phyloP scores from a whole-genome alignment of 495 filamentous ascomycete genomes.

The Aspergillus cavernicola region DNA sequence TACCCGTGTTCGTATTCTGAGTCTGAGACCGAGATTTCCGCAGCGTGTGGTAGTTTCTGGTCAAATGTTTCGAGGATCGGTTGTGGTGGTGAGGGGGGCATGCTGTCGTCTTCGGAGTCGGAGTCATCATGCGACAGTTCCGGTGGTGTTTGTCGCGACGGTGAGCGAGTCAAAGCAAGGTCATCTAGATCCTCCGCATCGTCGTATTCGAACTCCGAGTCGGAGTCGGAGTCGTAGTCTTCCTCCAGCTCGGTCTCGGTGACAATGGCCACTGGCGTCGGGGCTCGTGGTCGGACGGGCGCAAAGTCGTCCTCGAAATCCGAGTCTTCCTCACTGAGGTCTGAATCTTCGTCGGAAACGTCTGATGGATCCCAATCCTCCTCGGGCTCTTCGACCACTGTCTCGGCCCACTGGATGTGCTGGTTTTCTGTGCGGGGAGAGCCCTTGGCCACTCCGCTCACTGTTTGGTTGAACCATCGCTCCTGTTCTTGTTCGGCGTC shows the following conservation, averaged over 20 bases:
- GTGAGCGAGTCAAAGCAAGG: slow-evolving; percentile 68
- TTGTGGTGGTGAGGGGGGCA: slow-evolving; percentile 80
- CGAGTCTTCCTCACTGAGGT: slow-evolving; percentile 49
- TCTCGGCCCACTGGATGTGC: slow-evolving; percentile 87
- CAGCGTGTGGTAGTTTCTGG: slow-evolving; percentile 59
- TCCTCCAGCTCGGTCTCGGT: slow-evolving; percentile 46
- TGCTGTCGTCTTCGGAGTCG: slow-evolving; percentile 69
- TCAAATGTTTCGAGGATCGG: slow-evolving; percentile 63
- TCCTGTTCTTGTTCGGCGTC: slow-evolving; percentile 95
- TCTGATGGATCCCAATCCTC: slow-evolving; percentile 69
- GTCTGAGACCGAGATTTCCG: slow-evolving; percentile 43
- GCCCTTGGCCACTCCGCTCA: slow-evolving; percentile 64
- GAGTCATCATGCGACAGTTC: slow-evolving; percentile 69
- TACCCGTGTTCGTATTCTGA: slow-evolving; percentile 56
- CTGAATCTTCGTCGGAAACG: slow-evolving; percentile 48
- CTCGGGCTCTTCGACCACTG: slow-evolving; percentile 68
- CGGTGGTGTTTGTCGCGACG: slow-evolving; percentile 70
- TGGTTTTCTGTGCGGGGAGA: slow-evolving; percentile 52
- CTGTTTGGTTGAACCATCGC: slow-evolving; percentile 95
- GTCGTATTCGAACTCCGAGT: slow-evolving; percentile 59
- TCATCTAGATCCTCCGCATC: slow-evolving; percentile 61
- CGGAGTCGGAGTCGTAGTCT: slow-evolving; percentile 52
- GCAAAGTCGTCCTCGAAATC: slow-evolving; percentile 51
- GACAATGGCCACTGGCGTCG: slow-evolving; percentile 34
- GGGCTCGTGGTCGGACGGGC: slow-evolving; percentile 38